These are phyloP conservation scores for Globisporangium sylvaticum DNA, from an alignment of 352 stramenopile genomes.

Conservation along the genomic window DNA sequence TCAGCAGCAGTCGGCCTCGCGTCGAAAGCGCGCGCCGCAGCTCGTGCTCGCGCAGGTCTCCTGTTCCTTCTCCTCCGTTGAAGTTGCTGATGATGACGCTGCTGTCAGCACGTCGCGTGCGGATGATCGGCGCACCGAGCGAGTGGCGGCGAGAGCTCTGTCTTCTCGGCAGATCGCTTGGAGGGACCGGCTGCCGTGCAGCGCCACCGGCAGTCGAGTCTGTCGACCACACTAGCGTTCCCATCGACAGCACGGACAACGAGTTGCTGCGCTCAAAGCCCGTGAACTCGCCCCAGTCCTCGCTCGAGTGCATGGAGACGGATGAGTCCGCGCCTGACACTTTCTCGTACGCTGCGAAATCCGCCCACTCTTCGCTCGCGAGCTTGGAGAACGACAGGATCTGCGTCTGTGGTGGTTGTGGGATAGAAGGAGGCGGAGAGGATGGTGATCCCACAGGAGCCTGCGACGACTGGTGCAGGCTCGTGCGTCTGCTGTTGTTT, in stretches of 20 bases:
- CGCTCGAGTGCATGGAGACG: constrained; percentile 13
- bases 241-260: constrained; percentile 10
- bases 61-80: background rate
- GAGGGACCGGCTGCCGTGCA: background rate
- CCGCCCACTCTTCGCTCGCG: constrained; percentile 24
- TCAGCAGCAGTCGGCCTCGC: constrained; percentile 19
- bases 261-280: constrained; percentile 15
- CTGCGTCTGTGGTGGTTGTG: constrained; percentile 9
- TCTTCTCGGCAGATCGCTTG: background rate
- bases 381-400: constrained; percentile 19
- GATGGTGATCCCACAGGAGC: background rate
- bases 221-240: constrained; percentile 12
- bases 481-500: background rate
- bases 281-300: constrained; percentile 17
- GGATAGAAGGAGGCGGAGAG: background rate
- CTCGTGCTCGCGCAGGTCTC: background rate
- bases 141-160: constrained; percentile 14
- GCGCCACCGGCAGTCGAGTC: background rate
- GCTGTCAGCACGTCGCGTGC: background rate
- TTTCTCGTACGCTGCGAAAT: constrained; percentile 27
- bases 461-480: background rate
- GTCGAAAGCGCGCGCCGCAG: constrained; percentile 22
- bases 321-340: constrained; percentile 8
- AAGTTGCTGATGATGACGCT: background rate
- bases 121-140: constrained; percentile 6